A percentile compares a stretch with the other conserved stretches of the same genome.
Conservation (phyloP, 495 filamentous ascomycete species). For the Podospora tetraspora region DNA sequence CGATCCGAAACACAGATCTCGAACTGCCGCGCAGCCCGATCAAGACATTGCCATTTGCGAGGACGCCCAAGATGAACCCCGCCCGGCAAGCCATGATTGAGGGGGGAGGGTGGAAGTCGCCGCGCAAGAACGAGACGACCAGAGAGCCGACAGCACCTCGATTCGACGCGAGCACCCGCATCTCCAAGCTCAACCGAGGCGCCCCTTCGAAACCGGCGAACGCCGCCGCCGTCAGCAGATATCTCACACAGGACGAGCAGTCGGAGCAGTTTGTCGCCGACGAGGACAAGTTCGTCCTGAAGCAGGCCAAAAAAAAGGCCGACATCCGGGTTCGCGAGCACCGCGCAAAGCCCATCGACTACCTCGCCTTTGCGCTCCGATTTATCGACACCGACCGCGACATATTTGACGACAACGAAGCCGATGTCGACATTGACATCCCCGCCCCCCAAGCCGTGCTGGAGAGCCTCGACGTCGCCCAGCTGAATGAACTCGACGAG, state of each 20-base stretch:
- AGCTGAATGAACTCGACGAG: constrained; percentile 73
- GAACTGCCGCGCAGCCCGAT: too few relatives aligned
- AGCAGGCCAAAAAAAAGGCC: constrained; percentile 97
- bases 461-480: constrained; percentile 60
- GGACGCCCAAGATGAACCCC: constrained; percentile 36
- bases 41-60: not conserved
- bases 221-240: constrained; percentile 26
- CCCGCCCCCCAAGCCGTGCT: constrained; percentile 80
- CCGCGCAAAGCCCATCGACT: constrained; percentile 89
- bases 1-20: not conserved
- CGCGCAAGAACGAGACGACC: constrained; percentile 16
- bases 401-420: constrained; percentile 75
- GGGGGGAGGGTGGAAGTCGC: constrained; percentile 34
- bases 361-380: constrained; percentile 84
- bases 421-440: constrained; percentile 64
- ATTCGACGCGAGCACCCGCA: constrained; percentile 39
- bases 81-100: constrained; percentile 46
- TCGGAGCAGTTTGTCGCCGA: constrained; percentile 82
- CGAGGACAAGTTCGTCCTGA: constrained; percentile 93
- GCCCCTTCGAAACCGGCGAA: constrained; percentile 23
- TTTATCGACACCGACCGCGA: constrained; percentile 79
- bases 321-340: constrained; percentile 93
- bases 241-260: constrained; percentile 60
- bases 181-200: constrained; percentile 40
- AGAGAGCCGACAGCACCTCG: constrained; percentile 36